Conservation (phyloP, 1,284 basidiomycete species). For the Leccinum pachyderme region DNA sequence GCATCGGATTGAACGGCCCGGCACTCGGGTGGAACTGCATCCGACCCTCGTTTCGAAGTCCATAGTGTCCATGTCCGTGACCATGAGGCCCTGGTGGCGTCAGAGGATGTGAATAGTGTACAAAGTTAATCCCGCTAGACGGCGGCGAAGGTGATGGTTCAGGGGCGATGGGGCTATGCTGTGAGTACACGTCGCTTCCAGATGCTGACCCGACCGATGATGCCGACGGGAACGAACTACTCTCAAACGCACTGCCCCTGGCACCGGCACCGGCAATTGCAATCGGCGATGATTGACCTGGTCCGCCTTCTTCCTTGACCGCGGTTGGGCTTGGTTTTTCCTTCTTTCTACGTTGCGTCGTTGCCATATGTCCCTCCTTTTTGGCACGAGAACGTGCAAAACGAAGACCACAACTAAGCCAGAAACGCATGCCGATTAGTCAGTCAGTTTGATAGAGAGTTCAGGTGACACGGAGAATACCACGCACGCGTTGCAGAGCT, state of each 20-base stretch:
- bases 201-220: conserved; percentile 51
- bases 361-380: conserved; percentile 60
- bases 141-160: conserved; percentile 63
- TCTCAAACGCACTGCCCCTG: conserved; percentile 44
- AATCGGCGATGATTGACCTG: conserved; percentile 40
- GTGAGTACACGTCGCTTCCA: conserved; percentile 55
- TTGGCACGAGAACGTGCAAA: conserved; percentile 81
- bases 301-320: conserved; percentile 35
- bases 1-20: conserved; percentile 30
- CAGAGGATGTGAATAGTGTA: conserved; percentile 44
- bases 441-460: conserved; percentile 10
- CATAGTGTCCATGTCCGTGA: conserved; percentile 12
- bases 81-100: conserved; percentile 9
- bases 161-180: conserved; percentile 38
- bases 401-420: conserved; percentile 69
- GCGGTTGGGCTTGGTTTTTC: conserved; percentile 33
- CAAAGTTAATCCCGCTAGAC: conserved; percentile 48
- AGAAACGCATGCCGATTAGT: conserved; percentile 17
- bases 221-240: conserved; percentile 46
- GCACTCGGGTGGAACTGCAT: conserved; percentile 22
- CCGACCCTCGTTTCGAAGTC: conserved; percentile 30
- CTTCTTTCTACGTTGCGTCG: conserved; percentile 44
- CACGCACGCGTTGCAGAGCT: conserved; percentile 90
- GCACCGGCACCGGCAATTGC: conserved; percentile 34
- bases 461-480: conserved; percentile 12